Evolutionary conservation across 179 eudicot genomes (phyloP).

Genomic region (Camellia oleifera): DNA sequence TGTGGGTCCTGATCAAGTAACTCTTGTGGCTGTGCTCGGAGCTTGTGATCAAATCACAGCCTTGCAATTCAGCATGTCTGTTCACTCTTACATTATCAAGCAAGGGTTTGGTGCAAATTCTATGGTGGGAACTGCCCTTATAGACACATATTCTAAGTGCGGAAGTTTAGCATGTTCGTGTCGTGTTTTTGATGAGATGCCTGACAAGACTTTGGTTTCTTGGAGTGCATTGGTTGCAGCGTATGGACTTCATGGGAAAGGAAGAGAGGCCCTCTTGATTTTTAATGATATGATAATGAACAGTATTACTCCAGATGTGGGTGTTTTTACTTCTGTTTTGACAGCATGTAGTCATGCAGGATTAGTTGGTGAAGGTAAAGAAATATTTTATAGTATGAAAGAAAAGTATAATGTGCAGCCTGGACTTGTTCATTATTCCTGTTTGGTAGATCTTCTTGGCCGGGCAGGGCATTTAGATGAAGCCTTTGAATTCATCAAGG

Average conservation of each 20-base stretch:
- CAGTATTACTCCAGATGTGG: slow-evolving; percentile 15
- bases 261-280: slow-evolving; percentile 15
- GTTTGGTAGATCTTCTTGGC: slow-evolving; percentile 49
- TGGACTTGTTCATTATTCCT: slow-evolving; percentile 39
- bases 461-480: slow-evolving; percentile 41
- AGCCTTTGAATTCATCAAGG: slow-evolving; percentile 38
- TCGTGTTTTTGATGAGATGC: slow-evolving; percentile 19
- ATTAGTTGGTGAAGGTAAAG: slow-evolving; percentile 38
- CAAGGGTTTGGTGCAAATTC: slow-evolving; percentile 25
- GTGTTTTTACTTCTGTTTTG: slow-evolving; percentile 24
- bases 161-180: slow-evolving; percentile 12
- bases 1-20: slow-evolving; percentile 33
- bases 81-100: slow-evolving; percentile 28
- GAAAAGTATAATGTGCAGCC: slow-evolving; percentile 31
- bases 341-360: slow-evolving; percentile 51
- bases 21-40: slow-evolving; percentile 27
- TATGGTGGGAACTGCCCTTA: slow-evolving; percentile 24
- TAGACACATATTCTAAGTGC: slow-evolving; percentile 18
- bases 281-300: slow-evolving; percentile 13
- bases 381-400: slow-evolving; percentile 26
- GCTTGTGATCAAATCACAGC: slow-evolving; percentile 31
- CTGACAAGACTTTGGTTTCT: slow-evolving; percentile 17
- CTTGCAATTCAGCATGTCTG: slow-evolving; percentile 28
- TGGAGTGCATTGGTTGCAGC: slow-evolving; percentile 21
- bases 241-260: slow-evolving; percentile 18